These are phyloP conservation scores for Pleurotus djamor DNA, from an alignment of 768 basidiomycete species.

Conservation along the genomic window DNA sequence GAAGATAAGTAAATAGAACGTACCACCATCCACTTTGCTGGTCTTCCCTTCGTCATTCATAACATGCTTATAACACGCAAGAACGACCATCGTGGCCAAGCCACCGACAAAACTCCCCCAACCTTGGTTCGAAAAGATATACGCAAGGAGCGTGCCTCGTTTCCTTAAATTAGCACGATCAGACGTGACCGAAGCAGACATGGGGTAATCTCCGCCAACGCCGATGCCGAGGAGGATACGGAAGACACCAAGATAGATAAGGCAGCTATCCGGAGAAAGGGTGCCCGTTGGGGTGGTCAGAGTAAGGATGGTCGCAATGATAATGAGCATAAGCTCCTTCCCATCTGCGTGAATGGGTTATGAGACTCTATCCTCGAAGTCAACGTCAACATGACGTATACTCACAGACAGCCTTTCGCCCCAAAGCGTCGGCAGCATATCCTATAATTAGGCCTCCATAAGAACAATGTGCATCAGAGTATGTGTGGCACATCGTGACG, in stretches of 20 bases:
- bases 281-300: constrained; percentile 64
- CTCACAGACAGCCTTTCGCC: constrained; percentile 66
- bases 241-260: constrained; percentile 66
- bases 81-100: constrained; percentile 60
- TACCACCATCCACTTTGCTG: constrained; percentile 70
- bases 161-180: constrained; percentile 66
- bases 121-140: constrained; percentile 77
- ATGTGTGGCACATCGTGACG: background rate
- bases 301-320: constrained; percentile 71
- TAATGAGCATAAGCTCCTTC: constrained; percentile 80
- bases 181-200: constrained; percentile 67
- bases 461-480: no score
- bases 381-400: background rate
- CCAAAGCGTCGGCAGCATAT: constrained; percentile 63
- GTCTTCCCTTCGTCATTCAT: constrained; percentile 60
- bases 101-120: constrained; percentile 72
- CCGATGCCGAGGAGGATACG: constrained; percentile 77
- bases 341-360: constrained; percentile 41
- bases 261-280: constrained; percentile 44
- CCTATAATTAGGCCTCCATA: constrained; percentile 27
- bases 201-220: constrained; percentile 79
- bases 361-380: background rate
- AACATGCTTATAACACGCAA: constrained; percentile 58
- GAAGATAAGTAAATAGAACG: constrained; percentile 13
- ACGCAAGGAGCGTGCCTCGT: constrained; percentile 72